Evolutionary conservation across 2,329 filamentous ascomycete genomes (phyloP), one percentile per base, ranked within the genome.

Genomic region (Fonsecaea multimorphosa): DNA sequence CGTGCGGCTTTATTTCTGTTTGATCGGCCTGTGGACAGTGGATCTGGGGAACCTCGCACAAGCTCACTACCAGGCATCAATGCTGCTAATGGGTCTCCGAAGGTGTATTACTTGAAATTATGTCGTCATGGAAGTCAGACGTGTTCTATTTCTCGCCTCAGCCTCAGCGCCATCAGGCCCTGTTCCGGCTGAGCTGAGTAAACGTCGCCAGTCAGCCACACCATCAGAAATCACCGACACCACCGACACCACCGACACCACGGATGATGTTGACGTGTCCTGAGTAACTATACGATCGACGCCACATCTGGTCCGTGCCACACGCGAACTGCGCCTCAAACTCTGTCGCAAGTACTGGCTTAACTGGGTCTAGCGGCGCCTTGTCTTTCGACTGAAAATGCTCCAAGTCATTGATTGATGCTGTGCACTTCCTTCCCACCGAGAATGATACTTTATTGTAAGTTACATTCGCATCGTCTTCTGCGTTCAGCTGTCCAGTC

Each of bases 11-110:
- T 14, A 12, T 31, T 31, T 31, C 8, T 31, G 3, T 31, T 31
- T 31, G 8, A 31, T 31, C 29, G 3, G 29, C 8, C 29, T 31
- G 29, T 38, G 54, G 29, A 19, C 31, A 9, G 58, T 51, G 57
- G 40, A 59, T 49, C 57, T 59, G 31, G 55, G 27, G 40, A n/a
- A 4, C 4, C 12, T 40, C 31, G 29, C 29, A 24, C 31, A 38
- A 36, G 46, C 27, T 53, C 19, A 29, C 11, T 2, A 51, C 58
- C 58, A 60, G 58, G 58, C 58, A 60, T 60, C 58, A 60, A 52
- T 52, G 46, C 58, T 60, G n/a, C n/a, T n/a, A n/a, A n/a, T n/a
- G n/a, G n/a, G n/a, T 60, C 31, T 60, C 29, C 11, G 31, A 22
- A 51, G 16, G 4, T 40, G 16, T 5, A 19, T 8, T 60, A 5